Percentiles rank a stretch among this genome's conserved stretches.
Conservation (phyloP, 2,329 filamentous ascomycete species). For the Lasiodiplodia citricola region DNA sequence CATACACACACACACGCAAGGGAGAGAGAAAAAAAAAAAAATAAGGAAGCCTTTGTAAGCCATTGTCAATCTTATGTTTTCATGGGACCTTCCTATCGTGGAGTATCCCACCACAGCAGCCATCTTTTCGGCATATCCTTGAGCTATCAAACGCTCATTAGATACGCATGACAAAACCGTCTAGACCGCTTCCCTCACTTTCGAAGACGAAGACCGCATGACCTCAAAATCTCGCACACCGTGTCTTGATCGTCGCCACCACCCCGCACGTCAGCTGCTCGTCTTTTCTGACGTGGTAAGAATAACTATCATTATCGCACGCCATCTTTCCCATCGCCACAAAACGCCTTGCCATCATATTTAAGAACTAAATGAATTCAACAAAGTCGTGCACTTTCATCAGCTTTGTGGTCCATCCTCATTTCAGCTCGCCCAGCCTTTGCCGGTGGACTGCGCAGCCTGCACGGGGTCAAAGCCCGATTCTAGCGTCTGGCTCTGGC, state of each 20-base stretch:
- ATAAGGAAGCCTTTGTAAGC: background rate
- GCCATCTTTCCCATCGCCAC: background rate
- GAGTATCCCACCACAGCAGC: background rate
- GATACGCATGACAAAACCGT: background rate
- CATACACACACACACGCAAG: background rate
- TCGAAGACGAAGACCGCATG: background rate
- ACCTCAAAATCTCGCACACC: background rate
- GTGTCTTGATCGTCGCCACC: background rate
- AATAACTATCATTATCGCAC: background rate
- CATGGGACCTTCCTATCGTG: background rate
- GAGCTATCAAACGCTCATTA: background rate
- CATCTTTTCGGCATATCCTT: background rate
- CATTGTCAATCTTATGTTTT: background rate
- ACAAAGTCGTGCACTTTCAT: background rate
- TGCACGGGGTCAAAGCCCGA: slow-evolving; percentile 14
- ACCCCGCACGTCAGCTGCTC: background rate
- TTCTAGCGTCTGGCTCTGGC: slow-evolving; percentile 5
- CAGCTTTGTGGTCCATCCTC: background rate
- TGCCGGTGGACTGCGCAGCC: background rate
- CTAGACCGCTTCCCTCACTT: background rate
- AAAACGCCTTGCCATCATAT: background rate
- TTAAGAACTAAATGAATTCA: background rate
- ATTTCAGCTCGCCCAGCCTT: background rate
- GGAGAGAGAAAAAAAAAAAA: background rate
- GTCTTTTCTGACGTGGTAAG: background rate